Evolutionary conservation across 139 green algal genomes (phyloP).

Genomic region (Chlamydomonas urium): DNA sequence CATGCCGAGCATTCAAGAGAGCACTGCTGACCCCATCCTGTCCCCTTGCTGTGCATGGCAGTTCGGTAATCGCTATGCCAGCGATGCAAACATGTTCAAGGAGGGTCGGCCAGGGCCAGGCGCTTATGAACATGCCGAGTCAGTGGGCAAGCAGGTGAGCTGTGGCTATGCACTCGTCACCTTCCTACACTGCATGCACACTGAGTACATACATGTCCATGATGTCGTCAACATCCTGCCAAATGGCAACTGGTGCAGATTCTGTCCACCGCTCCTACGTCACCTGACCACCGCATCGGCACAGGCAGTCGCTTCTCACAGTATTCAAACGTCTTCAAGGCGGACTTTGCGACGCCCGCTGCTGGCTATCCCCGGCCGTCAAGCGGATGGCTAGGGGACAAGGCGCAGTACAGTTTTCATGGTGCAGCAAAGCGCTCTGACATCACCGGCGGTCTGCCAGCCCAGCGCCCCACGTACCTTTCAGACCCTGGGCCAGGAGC

Average conservation of each 20-base stretch:
- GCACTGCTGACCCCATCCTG: background rate
- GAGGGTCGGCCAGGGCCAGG: background rate
- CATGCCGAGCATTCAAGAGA: background rate
- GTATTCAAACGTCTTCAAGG: background rate
- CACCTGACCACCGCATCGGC: background rate
- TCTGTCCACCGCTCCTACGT: background rate
- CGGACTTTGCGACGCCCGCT: background rate
- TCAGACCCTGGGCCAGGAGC: slow-evolving; percentile 41
- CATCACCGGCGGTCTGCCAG: slow-evolving; percentile 29
- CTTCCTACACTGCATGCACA: no score
- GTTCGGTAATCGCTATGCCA: slow-evolving; percentile 7
- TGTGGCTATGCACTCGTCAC: no score
- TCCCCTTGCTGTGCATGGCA: background rate
- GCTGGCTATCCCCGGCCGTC: background rate
- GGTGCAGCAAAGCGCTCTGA: slow-evolving; percentile 28
- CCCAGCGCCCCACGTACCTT: slow-evolving; percentile 14
- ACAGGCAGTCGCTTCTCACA: background rate
- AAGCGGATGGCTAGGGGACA: slow-evolving; percentile 38
- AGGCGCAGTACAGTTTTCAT: slow-evolving; percentile 34
- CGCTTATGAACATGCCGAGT: background rate
- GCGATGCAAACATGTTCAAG: slow-evolving; percentile 2
- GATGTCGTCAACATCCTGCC: no score
- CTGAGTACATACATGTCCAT: no score
- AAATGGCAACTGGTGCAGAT: no score
- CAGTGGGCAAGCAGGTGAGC: slow-evolving; percentile 10